A percentile compares a stretch with the other conserved stretches of the same genome.
Evolutionary conservation across 371 early-diverging fungal species (phyloP).

Genomic region (Mucor irregularis): DNA sequence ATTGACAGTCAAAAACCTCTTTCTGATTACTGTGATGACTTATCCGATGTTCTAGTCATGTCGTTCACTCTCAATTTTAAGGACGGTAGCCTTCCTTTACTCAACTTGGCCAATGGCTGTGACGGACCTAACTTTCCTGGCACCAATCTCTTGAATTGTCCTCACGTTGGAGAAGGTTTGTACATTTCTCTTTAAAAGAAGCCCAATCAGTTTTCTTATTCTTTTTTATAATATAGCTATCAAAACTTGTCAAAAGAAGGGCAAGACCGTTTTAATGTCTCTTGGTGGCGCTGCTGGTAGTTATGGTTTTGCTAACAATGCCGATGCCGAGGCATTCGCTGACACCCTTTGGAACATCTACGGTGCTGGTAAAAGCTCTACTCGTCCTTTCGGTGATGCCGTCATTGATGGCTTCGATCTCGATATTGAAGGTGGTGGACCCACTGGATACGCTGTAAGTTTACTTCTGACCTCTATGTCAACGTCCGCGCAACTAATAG

Average conservation of each 20-base stretch:
- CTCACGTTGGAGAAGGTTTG: constrained; percentile 51
- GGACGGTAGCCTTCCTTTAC: constrained; percentile 37
- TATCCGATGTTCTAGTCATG: constrained; percentile 57
- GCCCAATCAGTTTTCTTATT: background rate
- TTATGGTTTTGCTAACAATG: constrained; percentile 56
- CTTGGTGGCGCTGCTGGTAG: constrained; percentile 69
- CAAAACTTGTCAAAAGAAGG: constrained; percentile 61
- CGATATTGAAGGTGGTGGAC: constrained; percentile 67
- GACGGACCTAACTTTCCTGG: constrained; percentile 47
- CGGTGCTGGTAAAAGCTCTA: constrained; percentile 44
- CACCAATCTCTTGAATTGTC: constrained; percentile 56
- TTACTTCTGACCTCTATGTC: too few species aligned
- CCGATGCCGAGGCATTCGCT: constrained; percentile 55
- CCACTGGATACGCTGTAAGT: constrained; percentile 49
- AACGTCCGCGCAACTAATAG: too few species aligned
- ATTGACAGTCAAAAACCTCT: constrained; percentile 37
- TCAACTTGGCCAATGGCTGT: constrained; percentile 68
- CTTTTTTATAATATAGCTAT: too few species aligned
- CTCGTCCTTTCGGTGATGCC: constrained; percentile 66
- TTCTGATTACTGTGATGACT: constrained; percentile 58
- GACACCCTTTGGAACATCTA: constrained; percentile 65
- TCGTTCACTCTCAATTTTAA: constrained; percentile 60
- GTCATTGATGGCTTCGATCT: constrained; percentile 70
- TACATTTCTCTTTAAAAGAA: background rate
- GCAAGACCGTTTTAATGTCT: constrained; percentile 65